These are phyloP conservation scores for Luffa acutangula DNA, from an alignment of 306 rosid species.

Conservation along the genomic window DNA sequence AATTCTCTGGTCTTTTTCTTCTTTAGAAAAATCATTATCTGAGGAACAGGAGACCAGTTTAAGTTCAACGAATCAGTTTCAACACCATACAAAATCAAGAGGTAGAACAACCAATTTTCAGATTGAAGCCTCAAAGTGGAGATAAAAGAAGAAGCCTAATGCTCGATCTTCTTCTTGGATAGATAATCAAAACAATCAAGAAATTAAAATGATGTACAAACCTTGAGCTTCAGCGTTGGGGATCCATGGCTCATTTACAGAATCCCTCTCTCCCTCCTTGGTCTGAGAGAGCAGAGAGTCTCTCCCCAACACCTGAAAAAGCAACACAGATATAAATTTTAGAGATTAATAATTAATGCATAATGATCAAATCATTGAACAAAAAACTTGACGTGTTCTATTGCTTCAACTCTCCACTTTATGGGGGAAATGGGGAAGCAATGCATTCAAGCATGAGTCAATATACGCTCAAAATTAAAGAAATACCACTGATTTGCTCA, in stretches of 20 bases:
- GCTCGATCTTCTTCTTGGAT: neutral
- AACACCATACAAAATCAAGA: neutral
- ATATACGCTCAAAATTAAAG: neutral
- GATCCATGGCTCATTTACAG: conserved; percentile 25
- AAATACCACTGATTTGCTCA: neutral
- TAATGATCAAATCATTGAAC: neutral
- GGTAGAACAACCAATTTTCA: neutral
- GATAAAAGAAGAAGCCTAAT: neutral
- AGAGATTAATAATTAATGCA: neutral
- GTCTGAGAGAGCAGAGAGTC: conserved; percentile 43
- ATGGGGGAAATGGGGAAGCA: neutral
- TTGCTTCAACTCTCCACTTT: neutral
- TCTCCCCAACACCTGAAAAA: conserved; percentile 48
- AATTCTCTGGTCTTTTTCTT: neutral
- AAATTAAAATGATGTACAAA: neutral
- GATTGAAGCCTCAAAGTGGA: neutral
- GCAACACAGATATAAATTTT: neutral
- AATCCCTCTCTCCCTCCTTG: conserved; percentile 22
- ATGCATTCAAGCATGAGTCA: neutral
- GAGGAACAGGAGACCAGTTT: neutral
- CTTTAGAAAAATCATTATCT: neutral
- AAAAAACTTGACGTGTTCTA: neutral
- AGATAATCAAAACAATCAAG: neutral
- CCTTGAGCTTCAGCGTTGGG: conserved; percentile 32
- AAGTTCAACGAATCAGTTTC: neutral